Evolutionary conservation across 108 stramenopile genomes (phyloP), one percentile per base, ranked within the genome.

Genomic region (Cyclostephanos invisitatus): DNA sequence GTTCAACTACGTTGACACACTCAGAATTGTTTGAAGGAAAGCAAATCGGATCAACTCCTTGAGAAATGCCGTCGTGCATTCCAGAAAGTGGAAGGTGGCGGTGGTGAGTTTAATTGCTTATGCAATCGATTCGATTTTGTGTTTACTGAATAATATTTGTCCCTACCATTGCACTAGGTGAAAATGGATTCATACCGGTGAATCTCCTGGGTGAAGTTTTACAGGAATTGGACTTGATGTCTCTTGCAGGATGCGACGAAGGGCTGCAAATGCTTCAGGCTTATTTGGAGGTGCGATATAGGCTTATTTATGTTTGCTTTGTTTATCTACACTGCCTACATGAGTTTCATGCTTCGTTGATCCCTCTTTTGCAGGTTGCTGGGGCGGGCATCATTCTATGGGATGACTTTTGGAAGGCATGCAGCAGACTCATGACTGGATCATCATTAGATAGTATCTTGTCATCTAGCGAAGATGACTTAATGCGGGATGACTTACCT

Each of bases 341-440:
- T n/a, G n/a, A 67, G 3, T 14, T 27, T 14, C 14, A 27, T 28
- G 2, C 36, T 29, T 17, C 17, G 4, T 35, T 18, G n/a, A 5
- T 53, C 11, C n/a, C n/a, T 50, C 3, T 29, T 38, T 17, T 69
- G 18, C 44, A 69, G 68, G 73, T 86, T 21, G 21, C 40, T 66
- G 92, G 90, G 46, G 81, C 85, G 17, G 89, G 89, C 17, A 93
- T 93, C 48, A 89, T 93, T 44, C 66, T 93, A 24, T 93, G 92
- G 92, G 86, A 87, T 53, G 85, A 89, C 67, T 85, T 87, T 51
- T 91, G 92, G 92, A 91, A 85, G 59, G 72, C 53, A 53, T 53
- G 71, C 10, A 82, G 80, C 55, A 66, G 88, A 20, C 73, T 89
- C 2, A 53, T 91, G 76, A 83, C 84, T 46, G 91, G 88, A 12